Conservation (phyloP, 768 basidiomycete genomes). For the Russula foetens region DNA sequence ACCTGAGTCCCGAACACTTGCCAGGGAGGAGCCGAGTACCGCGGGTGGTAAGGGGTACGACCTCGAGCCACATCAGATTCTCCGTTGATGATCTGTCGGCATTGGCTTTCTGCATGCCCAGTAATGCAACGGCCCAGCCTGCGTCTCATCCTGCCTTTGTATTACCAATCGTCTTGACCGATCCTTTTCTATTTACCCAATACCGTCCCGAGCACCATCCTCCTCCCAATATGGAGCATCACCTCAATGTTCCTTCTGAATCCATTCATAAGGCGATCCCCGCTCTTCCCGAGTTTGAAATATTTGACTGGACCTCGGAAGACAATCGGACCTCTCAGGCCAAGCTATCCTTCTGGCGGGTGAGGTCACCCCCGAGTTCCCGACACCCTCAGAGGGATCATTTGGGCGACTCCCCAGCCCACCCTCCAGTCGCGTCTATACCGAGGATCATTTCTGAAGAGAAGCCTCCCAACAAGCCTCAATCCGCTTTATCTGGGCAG, state of each 20-base stretch:
- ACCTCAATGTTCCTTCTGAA: constrained; percentile 1
- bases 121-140: background rate
- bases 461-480: background rate
- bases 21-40: background rate
- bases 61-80: constrained; percentile 18
- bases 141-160: constrained; percentile 27
- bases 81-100: constrained; percentile 47
- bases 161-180: constrained; percentile 67
- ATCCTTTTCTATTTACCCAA: constrained; percentile 54
- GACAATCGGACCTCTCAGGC: constrained; percentile 35
- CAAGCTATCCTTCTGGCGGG: constrained; percentile 58
- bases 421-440: background rate
- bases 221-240: constrained; percentile 23
- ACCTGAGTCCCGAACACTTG: background rate
- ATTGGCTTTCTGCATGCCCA: constrained; percentile 39
- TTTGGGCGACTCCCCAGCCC: background rate
- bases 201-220: constrained; percentile 41
- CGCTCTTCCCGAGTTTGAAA: constrained; percentile 46
- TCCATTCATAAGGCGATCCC: background rate
- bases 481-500: constrained; percentile 17
- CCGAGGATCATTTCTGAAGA: background rate
- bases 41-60: constrained; percentile 12
- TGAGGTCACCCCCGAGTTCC: constrained; percentile 24
- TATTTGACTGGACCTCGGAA: constrained; percentile 54
- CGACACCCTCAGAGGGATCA: constrained; percentile 7